These are phyloP conservation scores for Sporothrix mexicana DNA, from an alignment of 2,329 filamentous ascomycete genomes.

Conservation along the genomic window DNA sequence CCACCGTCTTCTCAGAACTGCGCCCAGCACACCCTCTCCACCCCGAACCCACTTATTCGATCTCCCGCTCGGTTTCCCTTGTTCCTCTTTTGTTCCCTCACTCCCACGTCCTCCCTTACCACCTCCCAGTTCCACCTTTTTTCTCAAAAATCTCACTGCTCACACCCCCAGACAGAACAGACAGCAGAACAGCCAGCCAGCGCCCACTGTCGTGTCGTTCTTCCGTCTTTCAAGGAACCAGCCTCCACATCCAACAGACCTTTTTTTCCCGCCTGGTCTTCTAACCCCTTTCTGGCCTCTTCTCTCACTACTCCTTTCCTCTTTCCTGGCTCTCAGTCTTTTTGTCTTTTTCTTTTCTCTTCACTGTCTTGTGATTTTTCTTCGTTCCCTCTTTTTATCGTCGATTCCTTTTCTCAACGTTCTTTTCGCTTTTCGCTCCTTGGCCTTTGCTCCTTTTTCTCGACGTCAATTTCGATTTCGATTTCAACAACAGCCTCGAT, in stretches of 20 bases:
- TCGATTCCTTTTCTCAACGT: background rate
- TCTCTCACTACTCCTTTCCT: slow-evolving; percentile 3
- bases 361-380: background rate
- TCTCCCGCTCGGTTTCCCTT: slow-evolving; percentile 27
- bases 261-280: slow-evolving; percentile 24
- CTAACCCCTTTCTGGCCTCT: slow-evolving; percentile 30
- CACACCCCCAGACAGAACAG: background rate
- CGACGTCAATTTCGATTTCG: background rate
- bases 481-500: background rate
- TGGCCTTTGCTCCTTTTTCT: background rate
- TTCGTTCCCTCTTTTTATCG: background rate
- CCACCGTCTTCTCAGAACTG: background rate
- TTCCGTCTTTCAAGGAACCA: slow-evolving; percentile 1
- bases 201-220: background rate
- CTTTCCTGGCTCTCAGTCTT: background rate
- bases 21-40: slow-evolving; percentile 23
- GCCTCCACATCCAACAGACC: slow-evolving; percentile 18
- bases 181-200: background rate
- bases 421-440: slow-evolving; percentile 10
- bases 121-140: background rate
- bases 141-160: background rate
- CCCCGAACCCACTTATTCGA: slow-evolving; percentile 25
- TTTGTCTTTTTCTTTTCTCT: slow-evolving; percentile 3
- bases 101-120: too few relatives aligned
- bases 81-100: background rate